Conservation (phyloP, 2,329 filamentous ascomycete species). For the Cercospora zeae-maydis region DNA sequence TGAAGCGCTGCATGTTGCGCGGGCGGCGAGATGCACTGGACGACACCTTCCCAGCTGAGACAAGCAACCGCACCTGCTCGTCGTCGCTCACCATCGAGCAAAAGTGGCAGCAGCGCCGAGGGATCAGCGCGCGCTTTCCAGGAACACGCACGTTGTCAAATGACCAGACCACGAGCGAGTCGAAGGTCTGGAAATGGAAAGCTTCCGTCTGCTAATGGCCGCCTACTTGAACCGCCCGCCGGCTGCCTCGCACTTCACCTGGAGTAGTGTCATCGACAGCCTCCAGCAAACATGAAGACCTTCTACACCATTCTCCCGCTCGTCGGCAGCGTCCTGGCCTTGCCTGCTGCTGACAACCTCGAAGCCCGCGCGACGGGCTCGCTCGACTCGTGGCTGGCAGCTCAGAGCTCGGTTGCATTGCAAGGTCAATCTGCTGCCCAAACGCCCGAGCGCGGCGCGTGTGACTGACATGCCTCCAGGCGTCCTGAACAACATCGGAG, state of each 20-base stretch:
- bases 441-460: too few relatives aligned
- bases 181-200: neutral
- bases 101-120: neutral
- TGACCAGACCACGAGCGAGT: conserved; percentile 8
- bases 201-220: neutral
- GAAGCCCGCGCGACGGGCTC: conserved; percentile 21
- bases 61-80: neutral
- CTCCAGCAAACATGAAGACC: conserved; percentile 11
- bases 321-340: conserved; percentile 5
- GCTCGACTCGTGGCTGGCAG: conserved; percentile 38
- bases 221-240: neutral
- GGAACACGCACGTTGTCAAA: conserved; percentile 7
- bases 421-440: conserved; percentile 32
- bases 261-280: neutral
- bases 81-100: neutral
- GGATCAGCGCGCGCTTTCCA: conserved; percentile 3
- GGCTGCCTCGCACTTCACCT: neutral
- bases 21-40: neutral
- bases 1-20: conserved; percentile 5
- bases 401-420: conserved; percentile 48
- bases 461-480: conserved; percentile 22
- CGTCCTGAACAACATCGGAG: conserved; percentile 55
- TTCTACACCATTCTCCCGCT: conserved; percentile 14
- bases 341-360: conserved; percentile 14
- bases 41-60: conserved; percentile 12